Evolutionary conservation across 306 rosid species (phyloP), one percentile per base, ranked within the genome.

Genomic region (Dicorynia guianensis): DNA sequence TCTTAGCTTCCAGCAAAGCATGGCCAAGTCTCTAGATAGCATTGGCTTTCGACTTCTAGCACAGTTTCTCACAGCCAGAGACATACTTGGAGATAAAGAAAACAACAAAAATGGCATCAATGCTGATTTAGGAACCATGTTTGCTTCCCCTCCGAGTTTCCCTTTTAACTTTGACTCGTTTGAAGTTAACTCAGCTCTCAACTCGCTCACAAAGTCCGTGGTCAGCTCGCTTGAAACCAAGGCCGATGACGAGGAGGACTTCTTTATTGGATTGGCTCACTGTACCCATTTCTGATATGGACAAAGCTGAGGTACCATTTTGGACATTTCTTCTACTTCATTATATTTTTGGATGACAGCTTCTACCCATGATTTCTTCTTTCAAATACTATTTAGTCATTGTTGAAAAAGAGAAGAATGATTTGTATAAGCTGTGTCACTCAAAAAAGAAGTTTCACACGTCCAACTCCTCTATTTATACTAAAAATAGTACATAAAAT

Each of bases 161-260:
- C 97, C 98, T 3, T 93, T 83, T 78, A 93, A 93, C 86, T 88
- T 89, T 67, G 86, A 85, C 75, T 84, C n/a, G n/a, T n/a, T n/a
- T n/a, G n/a, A n/a, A n/a, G n/a, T n/a, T n/a, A n/a, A n/a, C n/a
- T n/a, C n/a, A 0, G 66, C 83, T 3, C 57, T 87, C 7, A 49
- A 74, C 66, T 85, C 93, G 5, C 93, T 90, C 0, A 61, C 79
- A 0, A 92, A 80, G 38, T 91, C 89, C 0, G 81, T 80, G 82
- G 79, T 2, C n/a, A 72, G 80, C 43, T 88, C 90, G 7, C 84
- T 81, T 3, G 96, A 87, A 19, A 83, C 87, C 0, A 91, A 87
- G 70, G 79, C 79, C 69, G 81, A 86, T 69, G 96, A 90, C 74
- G 93, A 90, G 78, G 96, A 87, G n/a, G 96, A 90, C 75, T 90